Evolutionary conservation across 2,329 filamentous ascomycete species (phyloP).

Genomic region (Botryotinia calthae): DNA sequence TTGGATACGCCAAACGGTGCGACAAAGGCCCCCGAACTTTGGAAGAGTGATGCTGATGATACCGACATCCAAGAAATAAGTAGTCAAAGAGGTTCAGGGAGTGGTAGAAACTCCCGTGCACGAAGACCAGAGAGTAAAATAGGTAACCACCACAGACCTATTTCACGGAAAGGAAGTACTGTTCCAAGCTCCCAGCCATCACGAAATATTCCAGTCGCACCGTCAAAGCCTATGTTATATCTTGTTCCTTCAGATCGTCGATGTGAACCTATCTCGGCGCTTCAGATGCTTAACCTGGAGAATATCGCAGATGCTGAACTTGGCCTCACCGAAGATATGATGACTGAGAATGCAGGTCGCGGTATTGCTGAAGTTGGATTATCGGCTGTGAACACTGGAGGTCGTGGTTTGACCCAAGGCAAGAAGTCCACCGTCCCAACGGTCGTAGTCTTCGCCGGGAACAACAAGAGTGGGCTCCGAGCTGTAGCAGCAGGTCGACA

Average conservation of each 20-base stretch:
- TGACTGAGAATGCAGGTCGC: conserved; percentile 86
- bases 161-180: conserved; percentile 38
- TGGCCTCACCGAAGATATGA: conserved; percentile 82
- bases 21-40: conserved; percentile 41
- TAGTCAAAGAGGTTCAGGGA: conserved; percentile 38
- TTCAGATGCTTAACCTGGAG: conserved; percentile 90
- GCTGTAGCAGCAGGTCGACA: conserved; percentile 85
- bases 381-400: conserved; percentile 54
- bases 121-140: conserved; percentile 40
- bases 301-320: conserved; percentile 86
- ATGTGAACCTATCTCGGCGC: conserved; percentile 63
- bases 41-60: conserved; percentile 75
- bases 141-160: conserved; percentile 37
- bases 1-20: conserved; percentile 57
- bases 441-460: conserved; percentile 84
- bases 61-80: conserved; percentile 38
- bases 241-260: conserved; percentile 54
- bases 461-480: conserved; percentile 83
- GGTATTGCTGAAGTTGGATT: conserved; percentile 84
- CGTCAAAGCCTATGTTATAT: conserved; percentile 45
- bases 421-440: conserved; percentile 42
- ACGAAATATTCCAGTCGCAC: conserved; percentile 31
- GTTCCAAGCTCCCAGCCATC: conserved; percentile 29
- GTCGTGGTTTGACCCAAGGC: conserved; percentile 36
- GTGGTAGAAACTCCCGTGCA: conserved; percentile 41